Conservation (phyloP, 2,329 filamentous ascomycete species). For the Monilinia vaccinii-corymbosi region DNA sequence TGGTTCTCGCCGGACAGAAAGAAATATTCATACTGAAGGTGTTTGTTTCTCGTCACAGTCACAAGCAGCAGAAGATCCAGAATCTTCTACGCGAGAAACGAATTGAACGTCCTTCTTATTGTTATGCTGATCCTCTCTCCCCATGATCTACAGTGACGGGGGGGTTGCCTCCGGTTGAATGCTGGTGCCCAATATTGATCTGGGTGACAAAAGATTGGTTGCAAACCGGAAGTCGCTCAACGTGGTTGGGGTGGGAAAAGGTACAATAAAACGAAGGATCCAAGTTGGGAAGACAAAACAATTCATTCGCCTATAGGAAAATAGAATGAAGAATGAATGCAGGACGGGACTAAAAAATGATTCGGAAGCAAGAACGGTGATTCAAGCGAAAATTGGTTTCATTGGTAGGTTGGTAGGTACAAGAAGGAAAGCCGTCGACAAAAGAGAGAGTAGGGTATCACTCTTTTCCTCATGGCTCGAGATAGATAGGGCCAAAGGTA, state of each 20-base stretch:
- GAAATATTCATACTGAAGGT: slow-evolving; percentile 26
- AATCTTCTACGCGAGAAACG: slow-evolving; percentile 12
- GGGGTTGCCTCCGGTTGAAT: slow-evolving; percentile 21
- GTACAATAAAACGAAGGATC: background rate
- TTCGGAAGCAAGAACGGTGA: background rate
- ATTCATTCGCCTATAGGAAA: slow-evolving; percentile 3
- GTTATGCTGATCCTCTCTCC: slow-evolving; percentile 5
- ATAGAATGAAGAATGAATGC: background rate
- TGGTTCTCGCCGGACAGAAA: slow-evolving; percentile 26
- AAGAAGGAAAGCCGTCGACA: background rate
- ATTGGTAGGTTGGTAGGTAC: slow-evolving; percentile 6
- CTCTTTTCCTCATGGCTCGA: background rate
- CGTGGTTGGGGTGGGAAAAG: background rate
- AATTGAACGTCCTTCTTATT: slow-evolving; percentile 24
- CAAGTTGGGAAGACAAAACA: background rate
- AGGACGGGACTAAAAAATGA: background rate
- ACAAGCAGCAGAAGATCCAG: slow-evolving; percentile 14
- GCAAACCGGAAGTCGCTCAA: slow-evolving; percentile 3
- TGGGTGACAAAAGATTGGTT: slow-evolving; percentile 2
- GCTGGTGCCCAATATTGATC: slow-evolving; percentile 22
- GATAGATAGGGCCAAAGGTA: background rate
- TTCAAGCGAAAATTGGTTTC: background rate
- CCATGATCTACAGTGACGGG: slow-evolving; percentile 11
- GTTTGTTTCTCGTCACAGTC: slow-evolving; percentile 17
- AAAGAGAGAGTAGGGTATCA: background rate